Conservation (phyloP, 345 rosid genomes). For the Psidium friedrichsthalianum region DNA sequence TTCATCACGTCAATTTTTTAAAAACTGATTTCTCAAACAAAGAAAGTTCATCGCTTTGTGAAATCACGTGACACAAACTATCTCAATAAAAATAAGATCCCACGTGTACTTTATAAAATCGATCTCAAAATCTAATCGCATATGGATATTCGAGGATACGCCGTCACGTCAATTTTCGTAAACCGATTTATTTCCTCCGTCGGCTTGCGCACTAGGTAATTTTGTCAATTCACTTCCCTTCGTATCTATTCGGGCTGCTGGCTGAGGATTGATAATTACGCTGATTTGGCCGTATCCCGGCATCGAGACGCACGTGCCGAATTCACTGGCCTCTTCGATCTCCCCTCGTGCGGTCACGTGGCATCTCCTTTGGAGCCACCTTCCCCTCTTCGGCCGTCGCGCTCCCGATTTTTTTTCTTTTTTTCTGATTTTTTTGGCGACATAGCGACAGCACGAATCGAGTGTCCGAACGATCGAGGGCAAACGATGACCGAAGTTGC, state of each 20-base stretch:
- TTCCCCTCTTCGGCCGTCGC: background rate
- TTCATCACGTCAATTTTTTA: no score
- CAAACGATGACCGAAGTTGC: background rate
- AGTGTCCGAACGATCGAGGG: background rate
- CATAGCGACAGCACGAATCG: background rate
- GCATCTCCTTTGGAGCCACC: background rate
- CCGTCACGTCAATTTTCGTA: background rate
- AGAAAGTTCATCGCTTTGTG: no score
- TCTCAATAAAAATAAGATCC: no score
- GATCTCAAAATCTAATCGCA: background rate
- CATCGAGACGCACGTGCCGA: background rate
- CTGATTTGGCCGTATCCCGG: background rate
- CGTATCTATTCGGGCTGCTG: background rate
- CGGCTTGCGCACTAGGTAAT: background rate
- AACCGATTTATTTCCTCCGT: background rate
- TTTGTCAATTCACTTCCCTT: background rate
- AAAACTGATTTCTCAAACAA: no score
- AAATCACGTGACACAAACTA: no score
- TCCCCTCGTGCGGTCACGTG: background rate
- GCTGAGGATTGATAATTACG: background rate
- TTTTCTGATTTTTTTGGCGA: rapidly evolving
- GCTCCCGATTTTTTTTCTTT: background rate
- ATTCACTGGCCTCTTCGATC: background rate
- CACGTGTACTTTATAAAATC: no score
- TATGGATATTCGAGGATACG: background rate